phyloP scores from a whole-genome alignment of 306 rosid genomes.

The Quercus ilex region DNA sequence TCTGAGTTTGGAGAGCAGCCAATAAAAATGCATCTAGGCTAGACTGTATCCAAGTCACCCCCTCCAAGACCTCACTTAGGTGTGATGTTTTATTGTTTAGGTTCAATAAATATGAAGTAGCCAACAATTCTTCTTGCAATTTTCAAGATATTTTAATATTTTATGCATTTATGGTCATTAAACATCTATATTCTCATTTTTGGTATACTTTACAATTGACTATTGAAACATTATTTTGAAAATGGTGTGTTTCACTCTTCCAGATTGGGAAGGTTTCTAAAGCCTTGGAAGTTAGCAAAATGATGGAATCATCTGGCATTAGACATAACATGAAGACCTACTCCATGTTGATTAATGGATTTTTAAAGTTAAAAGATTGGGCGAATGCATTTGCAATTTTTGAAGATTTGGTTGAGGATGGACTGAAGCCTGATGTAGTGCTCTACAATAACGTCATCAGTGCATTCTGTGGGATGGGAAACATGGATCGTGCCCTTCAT shows the following conservation, averaged over 20 bases:
- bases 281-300: slow-evolving; percentile 77
- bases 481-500: slow-evolving; percentile 79
- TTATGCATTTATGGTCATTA: neutral
- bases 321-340: slow-evolving; percentile 93
- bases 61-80: neutral
- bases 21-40: neutral
- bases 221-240: neutral
- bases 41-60: neutral
- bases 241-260: slow-evolving; percentile 18
- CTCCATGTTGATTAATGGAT: slow-evolving; percentile 95
- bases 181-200: neutral
- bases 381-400: slow-evolving; percentile 86
- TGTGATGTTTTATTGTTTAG: neutral
- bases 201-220: neutral
- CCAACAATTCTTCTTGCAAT: neutral
- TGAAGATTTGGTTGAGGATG: slow-evolving; percentile 74
- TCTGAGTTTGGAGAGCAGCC: neutral
- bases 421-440: slow-evolving; percentile 83
- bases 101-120: neutral
- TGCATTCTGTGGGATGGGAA: slow-evolving; percentile 95
- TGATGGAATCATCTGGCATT: slow-evolving; percentile 68
- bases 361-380: slow-evolving; percentile 90
- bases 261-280: slow-evolving; percentile 92
- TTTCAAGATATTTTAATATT: neutral
- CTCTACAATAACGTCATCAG: slow-evolving; percentile 79